phyloP scores from a whole-genome alignment of 352 stramenopile genomes.

The Phytophthora uliginosa region DNA sequence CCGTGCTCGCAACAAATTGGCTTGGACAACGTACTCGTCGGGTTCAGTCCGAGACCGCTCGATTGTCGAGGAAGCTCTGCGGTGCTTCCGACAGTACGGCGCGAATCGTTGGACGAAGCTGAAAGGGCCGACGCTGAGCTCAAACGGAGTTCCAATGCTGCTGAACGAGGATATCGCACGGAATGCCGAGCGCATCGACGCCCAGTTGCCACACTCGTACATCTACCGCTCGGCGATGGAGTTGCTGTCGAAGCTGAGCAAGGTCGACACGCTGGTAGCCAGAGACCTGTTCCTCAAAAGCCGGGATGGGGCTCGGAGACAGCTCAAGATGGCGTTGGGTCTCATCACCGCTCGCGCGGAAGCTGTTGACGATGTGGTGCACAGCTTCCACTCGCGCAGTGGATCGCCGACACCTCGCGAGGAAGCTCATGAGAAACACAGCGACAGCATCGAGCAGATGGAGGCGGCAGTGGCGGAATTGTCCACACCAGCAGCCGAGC shows the following conservation, averaged over 20 bases:
- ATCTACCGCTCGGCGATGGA: slow-evolving; percentile 67
- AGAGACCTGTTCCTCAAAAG: slow-evolving; percentile 59
- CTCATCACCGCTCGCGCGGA: slow-evolving; percentile 18
- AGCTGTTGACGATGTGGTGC: slow-evolving; percentile 8
- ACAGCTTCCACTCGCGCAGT: slow-evolving; percentile 26
- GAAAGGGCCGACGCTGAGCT: slow-evolving; percentile 21
- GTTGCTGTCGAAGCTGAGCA: slow-evolving; percentile 49
- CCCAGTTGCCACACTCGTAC: slow-evolving; percentile 54
- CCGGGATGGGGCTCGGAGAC: slow-evolving; percentile 45
- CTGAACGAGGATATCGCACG: slow-evolving; percentile 11
- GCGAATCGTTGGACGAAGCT: background rate
- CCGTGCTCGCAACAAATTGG: slow-evolving; percentile 54
- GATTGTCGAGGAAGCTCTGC: slow-evolving; percentile 22
- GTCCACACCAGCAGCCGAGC: slow-evolving; percentile 6
- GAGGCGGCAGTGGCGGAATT: slow-evolving; percentile 25
- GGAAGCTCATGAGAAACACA: slow-evolving; percentile 11
- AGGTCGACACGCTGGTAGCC: slow-evolving; percentile 58
- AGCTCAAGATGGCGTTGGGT: slow-evolving; percentile 27
- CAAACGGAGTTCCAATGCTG: slow-evolving; percentile 3
- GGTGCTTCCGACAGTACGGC: slow-evolving; percentile 10
- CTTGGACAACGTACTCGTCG: slow-evolving; percentile 52
- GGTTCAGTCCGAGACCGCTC: slow-evolving; percentile 12
- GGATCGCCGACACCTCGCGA: slow-evolving; percentile 7
- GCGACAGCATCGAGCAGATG: slow-evolving; percentile 24
- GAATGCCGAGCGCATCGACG: slow-evolving; percentile 45